Percentiles rank a stretch among this genome's conserved stretches.
Conservation (phyloP, 176 grass and related monocot species). For the Carex cristatella region DNA sequence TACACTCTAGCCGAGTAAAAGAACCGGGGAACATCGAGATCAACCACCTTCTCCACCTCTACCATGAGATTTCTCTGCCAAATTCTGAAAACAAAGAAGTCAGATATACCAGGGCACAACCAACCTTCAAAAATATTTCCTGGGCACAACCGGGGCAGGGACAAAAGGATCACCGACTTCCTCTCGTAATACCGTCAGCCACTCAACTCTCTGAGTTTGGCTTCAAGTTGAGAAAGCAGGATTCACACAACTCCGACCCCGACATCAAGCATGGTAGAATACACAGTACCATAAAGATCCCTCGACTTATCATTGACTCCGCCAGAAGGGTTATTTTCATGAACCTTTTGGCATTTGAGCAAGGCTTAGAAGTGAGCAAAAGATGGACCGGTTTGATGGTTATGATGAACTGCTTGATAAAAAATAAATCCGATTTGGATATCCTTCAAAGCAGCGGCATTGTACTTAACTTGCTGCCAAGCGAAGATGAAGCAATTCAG, state of each 20-base stretch:
- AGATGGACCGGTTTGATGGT: constrained; percentile 15
- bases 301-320: background rate
- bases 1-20: background rate
- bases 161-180: background rate
- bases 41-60: constrained; percentile 12
- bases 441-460: background rate
- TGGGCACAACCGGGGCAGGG: too few relatives aligned
- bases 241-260: background rate
- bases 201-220: background rate
- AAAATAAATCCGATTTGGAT: background rate
- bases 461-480: background rate
- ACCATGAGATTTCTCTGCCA: background rate
- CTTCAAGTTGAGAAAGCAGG: background rate
- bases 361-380: background rate
- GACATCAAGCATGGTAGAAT: background rate
- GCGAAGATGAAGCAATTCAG: background rate
- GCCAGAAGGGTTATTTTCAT: background rate
- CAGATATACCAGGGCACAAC: too few relatives aligned
- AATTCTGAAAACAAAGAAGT: background rate
- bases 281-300: background rate
- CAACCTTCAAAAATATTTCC: too few relatives aligned
- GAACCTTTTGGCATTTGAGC: constrained; percentile 4
- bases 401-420: constrained; percentile 4
- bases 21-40: background rate
- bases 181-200: background rate